Evolutionary conservation across 2,329 filamentous ascomycete species (phyloP), one percentile per base, ranked within the genome.

Genomic region (Didymella segeticola): DNA sequence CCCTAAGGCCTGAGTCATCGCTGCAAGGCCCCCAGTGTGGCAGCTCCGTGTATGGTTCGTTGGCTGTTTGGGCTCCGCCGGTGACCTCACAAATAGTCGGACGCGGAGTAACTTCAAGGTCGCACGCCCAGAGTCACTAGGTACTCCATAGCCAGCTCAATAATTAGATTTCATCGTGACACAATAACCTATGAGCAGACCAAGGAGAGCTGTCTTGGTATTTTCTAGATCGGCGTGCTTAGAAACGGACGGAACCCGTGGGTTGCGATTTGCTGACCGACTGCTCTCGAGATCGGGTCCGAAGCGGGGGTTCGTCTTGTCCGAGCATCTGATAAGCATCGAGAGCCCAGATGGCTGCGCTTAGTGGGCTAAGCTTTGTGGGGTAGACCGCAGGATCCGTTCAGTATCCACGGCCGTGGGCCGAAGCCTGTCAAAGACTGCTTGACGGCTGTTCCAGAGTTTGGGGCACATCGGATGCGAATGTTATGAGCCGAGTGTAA

Each of bases 351-450:
- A 38, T 31, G 30, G 30, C 25, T 30, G 19, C 14, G 27, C 20
- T 20, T 34, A 29, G 33, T 19, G 10, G 29, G 26, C 43, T 23
- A 54, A 43, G 51, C 45, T 45, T 45, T 48, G 51, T 48, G 51
- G 51, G 45, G 38, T 43, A 38, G 4, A 15, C 17, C 15, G 29
- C 17, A 33, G 17, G 20, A 12, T 33, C 10, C 22, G 5, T 31
- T 9, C 1, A 22, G 8, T 27, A 15, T 33, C 12, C 25, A 47
- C 25, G 26, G 33, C 33, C 33, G 19, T 46, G 15, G n/a, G 26
- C 6, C 30, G 22, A 4, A 20, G 12, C 12, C 6, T 12, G 17
- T 19, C 8, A 26, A 12, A 15, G 17, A 8, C 19, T n/a, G 5
- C 15, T 12, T 19, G 17, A 9, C 33, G 19, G 19, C 29, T 26